A percentile compares a stretch with the other conserved stretches of the same genome.
phyloP scores from a whole-genome alignment of 2,329 filamentous ascomycete genomes.

The Rhynchosporium secalis region DNA sequence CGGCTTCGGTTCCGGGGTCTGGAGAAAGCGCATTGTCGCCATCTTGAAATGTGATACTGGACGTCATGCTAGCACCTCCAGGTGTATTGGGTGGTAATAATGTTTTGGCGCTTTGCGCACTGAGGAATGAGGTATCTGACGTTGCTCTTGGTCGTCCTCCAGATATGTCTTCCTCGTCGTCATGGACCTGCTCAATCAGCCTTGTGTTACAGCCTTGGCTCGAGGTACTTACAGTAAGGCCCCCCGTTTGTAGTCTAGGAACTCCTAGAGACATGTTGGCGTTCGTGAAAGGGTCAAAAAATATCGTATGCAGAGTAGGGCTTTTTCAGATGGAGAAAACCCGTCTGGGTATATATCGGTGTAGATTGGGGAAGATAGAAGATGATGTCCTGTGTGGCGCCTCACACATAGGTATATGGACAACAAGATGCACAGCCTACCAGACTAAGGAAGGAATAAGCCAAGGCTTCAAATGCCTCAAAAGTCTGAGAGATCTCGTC shows the following conservation, averaged over 20 bases:
- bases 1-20: constrained; percentile 69
- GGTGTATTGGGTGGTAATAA: constrained; percentile 15
- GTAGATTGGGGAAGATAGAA: neutral
- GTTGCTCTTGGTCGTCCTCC: constrained; percentile 13
- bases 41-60: constrained; percentile 17
- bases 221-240: constrained; percentile 13
- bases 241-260: constrained; percentile 15
- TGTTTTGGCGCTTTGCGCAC: constrained; percentile 16
- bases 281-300: neutral
- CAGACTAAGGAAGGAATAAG: constrained; percentile 1
- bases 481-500: neutral
- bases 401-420: constrained; percentile 3
- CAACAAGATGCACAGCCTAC: constrained; percentile 8
- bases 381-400: constrained; percentile 8
- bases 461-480: constrained; percentile 12
- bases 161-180: constrained; percentile 14
- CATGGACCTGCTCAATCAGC: constrained; percentile 12
- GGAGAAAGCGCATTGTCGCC: constrained; percentile 44
- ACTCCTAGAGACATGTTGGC: constrained; percentile 11
- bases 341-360: constrained; percentile 15
- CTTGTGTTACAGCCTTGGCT: constrained; percentile 1
- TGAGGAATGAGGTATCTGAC: constrained; percentile 19
- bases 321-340: constrained; percentile 5
- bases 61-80: constrained; percentile 17
- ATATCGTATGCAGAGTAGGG: neutral